Base-by-base conservation (phyloP, 495 filamentous ascomycete species). In the Umbilicaria muhlenbergii region DNA sequence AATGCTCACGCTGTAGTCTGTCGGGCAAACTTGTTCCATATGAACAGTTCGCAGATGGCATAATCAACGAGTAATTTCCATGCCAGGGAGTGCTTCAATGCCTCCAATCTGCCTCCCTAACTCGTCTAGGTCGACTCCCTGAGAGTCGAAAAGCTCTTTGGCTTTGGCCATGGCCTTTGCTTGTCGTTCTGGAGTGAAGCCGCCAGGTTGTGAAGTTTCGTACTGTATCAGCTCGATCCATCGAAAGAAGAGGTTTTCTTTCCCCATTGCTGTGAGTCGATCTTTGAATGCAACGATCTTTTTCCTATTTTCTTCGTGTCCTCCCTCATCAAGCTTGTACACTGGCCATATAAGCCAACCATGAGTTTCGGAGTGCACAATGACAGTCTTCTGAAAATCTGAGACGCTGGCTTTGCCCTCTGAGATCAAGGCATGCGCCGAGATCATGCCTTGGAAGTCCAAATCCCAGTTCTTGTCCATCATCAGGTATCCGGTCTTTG, bases 181-280 rank as follows among this genome's bases (percentile, higher is more conserved):
- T 61, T 87, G 81, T 49, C 73, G 66, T 51, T 86, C 81, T 3
- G 63, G 55, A 1, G 74, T 79, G 52, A 88, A 88, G 0, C 80
- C 80, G 34, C 79, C 84, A 0, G 83, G 75, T 46, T 70, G 70
- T 24, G 71, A 73, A 39, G 81, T 81, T 61, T 91, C 86, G 53
- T 73, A 86, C 58, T 92, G 85, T 34, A 92, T 68, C 43, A 91
- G 59, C 62, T 93, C 86, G 39, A 88, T 80, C 81, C 83, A 87
- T 31, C 78, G 70, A 59, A 78, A 91, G 62, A 93, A 93, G 7
- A 93, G 57, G 44, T 78, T 73, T 57, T 91, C 86, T 58, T 91
- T 88, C 10, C 82, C 82, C 55, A 87, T 62, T 2, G 66, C 66
- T 3, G 72, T 68, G 46, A 92, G 63, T 38, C 71, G 72, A 35